phyloP scores from a whole-genome alignment of 2,329 filamentous ascomycete genomes.

The Huntiella abstrusa region DNA sequence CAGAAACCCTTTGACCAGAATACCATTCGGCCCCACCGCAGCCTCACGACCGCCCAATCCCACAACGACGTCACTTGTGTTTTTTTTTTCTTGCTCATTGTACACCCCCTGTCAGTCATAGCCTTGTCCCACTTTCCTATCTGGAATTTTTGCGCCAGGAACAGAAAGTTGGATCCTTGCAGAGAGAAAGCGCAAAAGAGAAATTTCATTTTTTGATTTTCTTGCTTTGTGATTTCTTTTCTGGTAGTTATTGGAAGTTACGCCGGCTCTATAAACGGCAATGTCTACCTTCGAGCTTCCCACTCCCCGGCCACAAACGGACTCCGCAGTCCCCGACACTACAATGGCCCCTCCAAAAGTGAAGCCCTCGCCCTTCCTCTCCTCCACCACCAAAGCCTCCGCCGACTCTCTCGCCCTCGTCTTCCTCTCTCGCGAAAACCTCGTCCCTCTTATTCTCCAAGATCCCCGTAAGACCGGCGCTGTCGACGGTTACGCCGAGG shows the following conservation, averaged over 20 bases:
- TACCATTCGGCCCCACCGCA: constrained; percentile 6
- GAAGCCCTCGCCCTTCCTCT: constrained; percentile 56
- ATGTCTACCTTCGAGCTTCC: not conserved
- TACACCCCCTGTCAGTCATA: not conserved
- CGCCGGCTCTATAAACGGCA: too few relatives aligned
- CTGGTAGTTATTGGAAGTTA: too few relatives aligned
- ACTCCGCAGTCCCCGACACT: not conserved
- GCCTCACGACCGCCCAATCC: constrained; percentile 6
- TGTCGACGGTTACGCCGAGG: constrained; percentile 37
- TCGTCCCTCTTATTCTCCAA: constrained; percentile 28
- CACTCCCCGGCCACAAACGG: not conserved
- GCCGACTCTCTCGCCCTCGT: constrained; percentile 59
- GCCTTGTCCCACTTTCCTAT: constrained; percentile 9
- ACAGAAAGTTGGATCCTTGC: not conserved
- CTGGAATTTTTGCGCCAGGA: not conserved
- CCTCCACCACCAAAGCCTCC: constrained; percentile 42
- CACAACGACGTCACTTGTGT: constrained; percentile 8
- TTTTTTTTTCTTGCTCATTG: too few relatives aligned
- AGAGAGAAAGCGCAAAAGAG: not conserved
- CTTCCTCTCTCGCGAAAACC: constrained; percentile 72
- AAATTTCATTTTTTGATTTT: not conserved
- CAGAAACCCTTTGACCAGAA: not conserved
- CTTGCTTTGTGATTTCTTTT: too few relatives aligned
- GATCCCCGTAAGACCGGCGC: constrained; percentile 29
- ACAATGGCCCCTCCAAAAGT: constrained; percentile 4